These are phyloP conservation scores for Acanthamoeba lenticulata DNA, from an alignment of 208 protist genomes.

Conservation along the genomic window DNA sequence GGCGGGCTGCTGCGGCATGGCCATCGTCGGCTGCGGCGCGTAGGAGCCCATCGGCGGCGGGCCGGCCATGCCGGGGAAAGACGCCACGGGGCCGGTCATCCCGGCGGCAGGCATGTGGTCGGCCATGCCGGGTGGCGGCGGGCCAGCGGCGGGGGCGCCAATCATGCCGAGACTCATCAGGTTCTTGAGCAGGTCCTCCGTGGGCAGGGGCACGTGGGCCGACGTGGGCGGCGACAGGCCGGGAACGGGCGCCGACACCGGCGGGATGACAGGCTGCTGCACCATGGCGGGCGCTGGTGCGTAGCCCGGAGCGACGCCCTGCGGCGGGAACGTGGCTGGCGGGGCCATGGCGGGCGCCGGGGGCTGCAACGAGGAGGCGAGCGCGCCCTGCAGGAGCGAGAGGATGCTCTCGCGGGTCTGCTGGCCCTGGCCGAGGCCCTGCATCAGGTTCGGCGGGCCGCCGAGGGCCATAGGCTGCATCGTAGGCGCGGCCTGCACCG, in stretches of 20 bases:
- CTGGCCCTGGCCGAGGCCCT: background rate
- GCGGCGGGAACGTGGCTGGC: background rate
- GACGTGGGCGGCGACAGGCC: background rate
- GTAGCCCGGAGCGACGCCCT: background rate
- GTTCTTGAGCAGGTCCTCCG: background rate
- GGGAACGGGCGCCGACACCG: background rate
- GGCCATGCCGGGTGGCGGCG: background rate
- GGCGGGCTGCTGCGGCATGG: background rate
- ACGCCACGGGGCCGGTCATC: background rate
- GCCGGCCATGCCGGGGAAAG: background rate
- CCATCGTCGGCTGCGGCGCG: background rate
- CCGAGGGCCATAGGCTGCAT: no score
- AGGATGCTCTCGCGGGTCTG: background rate
- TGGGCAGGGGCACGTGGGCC: background rate
- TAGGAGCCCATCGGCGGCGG: background rate
- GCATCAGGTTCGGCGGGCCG: background rate
- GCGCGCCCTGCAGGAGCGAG: slow-evolving; percentile 5
- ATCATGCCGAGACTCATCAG: background rate
- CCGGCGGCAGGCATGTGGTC: background rate
- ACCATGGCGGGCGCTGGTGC: background rate
- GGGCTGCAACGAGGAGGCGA: background rate
- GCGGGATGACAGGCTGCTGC: background rate
- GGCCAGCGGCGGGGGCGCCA: background rate
- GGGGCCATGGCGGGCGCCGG: background rate
- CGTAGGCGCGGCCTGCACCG: background rate